Percentiles rank a stretch among this genome's conserved stretches.
Evolutionary conservation across 202 grass and related monocot genomes (phyloP).

Genomic region (Setaria italica): DNA sequence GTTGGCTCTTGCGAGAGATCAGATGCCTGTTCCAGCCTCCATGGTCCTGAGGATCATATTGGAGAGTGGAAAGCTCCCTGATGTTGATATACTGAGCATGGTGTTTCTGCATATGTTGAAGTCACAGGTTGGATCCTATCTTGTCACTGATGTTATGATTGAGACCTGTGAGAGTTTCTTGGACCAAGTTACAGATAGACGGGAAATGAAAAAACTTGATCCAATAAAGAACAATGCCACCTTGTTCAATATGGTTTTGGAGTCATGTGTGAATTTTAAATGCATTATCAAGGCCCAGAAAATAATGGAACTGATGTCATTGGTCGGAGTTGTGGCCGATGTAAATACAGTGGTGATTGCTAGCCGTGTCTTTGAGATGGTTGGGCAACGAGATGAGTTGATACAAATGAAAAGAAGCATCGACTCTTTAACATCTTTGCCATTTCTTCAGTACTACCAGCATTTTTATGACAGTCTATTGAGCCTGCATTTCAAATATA

Average conservation of each 20-base stretch:
- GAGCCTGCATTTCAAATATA: slow-evolving; percentile 80
- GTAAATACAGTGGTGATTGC: slow-evolving; percentile 61
- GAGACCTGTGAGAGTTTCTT: slow-evolving; percentile 72
- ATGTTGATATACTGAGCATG: slow-evolving; percentile 69
- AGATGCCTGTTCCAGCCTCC: slow-evolving; percentile 68
- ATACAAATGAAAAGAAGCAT: slow-evolving; percentile 68
- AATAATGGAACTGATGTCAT: slow-evolving; percentile 78
- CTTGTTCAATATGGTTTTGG: slow-evolving; percentile 84
- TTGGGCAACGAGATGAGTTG: slow-evolving; percentile 75
- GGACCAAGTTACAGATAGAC: slow-evolving; percentile 46
- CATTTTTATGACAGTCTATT: slow-evolving; percentile 81
- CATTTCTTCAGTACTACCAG: slow-evolving; percentile 56
- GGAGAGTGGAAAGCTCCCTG: slow-evolving; percentile 64
- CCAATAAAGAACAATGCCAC: slow-evolving; percentile 62
- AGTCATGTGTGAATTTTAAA: slow-evolving; percentile 71
- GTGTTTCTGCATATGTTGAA: slow-evolving; percentile 81
- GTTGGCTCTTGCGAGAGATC: slow-evolving; percentile 63
- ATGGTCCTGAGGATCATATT: slow-evolving; percentile 64
- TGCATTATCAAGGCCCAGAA: slow-evolving; percentile 76
- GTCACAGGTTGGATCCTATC: slow-evolving; percentile 70
- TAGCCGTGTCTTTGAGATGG: slow-evolving; percentile 67
- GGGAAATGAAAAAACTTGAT: slow-evolving; percentile 56
- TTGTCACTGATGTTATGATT: slow-evolving; percentile 66
- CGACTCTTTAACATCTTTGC: slow-evolving; percentile 44
- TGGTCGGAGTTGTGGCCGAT: slow-evolving; percentile 63